phyloP scores from a whole-genome alignment of 139 green algal species.

The Closterium sp. region DNA sequence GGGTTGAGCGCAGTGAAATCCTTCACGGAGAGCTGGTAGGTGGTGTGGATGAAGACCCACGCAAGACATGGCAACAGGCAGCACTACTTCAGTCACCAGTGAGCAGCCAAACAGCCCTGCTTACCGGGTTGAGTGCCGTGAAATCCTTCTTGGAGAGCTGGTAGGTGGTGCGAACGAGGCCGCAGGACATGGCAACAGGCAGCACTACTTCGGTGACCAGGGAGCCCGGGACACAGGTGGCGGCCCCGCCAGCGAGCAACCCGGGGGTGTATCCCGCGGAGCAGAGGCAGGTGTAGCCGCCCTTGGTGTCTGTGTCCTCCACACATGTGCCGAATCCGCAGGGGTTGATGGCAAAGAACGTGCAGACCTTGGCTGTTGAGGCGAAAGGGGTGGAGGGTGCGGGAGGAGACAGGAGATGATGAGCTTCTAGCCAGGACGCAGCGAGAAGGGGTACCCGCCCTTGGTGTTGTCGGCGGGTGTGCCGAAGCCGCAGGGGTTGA shows the following conservation, averaged over 20 bases:
- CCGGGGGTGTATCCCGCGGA: neutral
- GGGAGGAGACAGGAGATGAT: neutral
- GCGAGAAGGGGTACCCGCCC: neutral
- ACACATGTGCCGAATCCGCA: conserved; percentile 12
- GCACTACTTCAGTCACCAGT: no score
- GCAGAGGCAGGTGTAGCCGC: conserved; percentile 23
- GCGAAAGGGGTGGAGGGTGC: neutral
- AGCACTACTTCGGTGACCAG: neutral
- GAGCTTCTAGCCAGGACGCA: no score
- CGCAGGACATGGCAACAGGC: neutral
- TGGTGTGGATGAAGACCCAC: no score
- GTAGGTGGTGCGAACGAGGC: neutral
- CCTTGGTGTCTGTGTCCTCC: neutral
- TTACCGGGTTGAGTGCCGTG: neutral
- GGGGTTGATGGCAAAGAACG: conserved; percentile 2
- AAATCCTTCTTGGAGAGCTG: neutral
- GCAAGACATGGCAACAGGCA: no score
- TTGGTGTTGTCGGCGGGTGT: neutral
- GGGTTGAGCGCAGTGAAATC: no score
- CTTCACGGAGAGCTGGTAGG: no score
- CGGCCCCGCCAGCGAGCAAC: neutral
- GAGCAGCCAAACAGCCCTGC: no score
- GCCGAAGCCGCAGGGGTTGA: conserved; percentile 7
- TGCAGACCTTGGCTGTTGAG: neutral
- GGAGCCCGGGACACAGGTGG: conserved; percentile 17